These are phyloP conservation scores for Suhomyces xylopsoci DNA, from an alignment of 805 yeast species.

Conservation along the genomic window DNA sequence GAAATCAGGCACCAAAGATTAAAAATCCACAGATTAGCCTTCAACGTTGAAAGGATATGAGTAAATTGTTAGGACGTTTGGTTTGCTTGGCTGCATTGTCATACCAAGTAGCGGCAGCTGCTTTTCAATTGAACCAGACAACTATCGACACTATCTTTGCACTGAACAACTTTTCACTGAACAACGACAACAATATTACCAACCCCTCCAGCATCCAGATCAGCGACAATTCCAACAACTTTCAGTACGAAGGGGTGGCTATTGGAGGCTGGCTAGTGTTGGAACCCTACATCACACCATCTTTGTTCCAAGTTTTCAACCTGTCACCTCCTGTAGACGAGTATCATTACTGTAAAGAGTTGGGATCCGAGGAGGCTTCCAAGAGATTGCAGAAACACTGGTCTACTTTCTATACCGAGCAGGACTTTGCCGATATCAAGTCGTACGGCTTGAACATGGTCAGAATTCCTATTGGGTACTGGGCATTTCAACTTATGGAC, in stretches of 20 bases:
- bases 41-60: too few species aligned
- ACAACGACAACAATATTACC: conserved; percentile 5
- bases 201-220: conserved; percentile 6
- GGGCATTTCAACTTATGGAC: conserved; percentile 59
- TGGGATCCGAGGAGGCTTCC: conserved; percentile 49
- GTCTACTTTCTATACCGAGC: conserved; percentile 55
- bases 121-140: not conserved
- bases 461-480: conserved; percentile 77
- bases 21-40: not conserved
- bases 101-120: not conserved
- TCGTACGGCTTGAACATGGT: conserved; percentile 61
- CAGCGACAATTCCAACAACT: conserved; percentile 7
- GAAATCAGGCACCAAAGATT: not conserved
- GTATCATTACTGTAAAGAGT: conserved; percentile 46
- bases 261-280: conserved; percentile 73
- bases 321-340: conserved; percentile 56
- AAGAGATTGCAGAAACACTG: conserved; percentile 50
- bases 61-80: not conserved
- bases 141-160: not conserved
- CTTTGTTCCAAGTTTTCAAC: conserved; percentile 46
- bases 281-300: conserved; percentile 70
- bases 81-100: not conserved
- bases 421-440: conserved; percentile 52
- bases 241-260: conserved; percentile 42
- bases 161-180: not conserved